Evolutionary conservation across 2,329 filamentous ascomycete species (phyloP).

Genomic region (Stromatinia cepivora): DNA sequence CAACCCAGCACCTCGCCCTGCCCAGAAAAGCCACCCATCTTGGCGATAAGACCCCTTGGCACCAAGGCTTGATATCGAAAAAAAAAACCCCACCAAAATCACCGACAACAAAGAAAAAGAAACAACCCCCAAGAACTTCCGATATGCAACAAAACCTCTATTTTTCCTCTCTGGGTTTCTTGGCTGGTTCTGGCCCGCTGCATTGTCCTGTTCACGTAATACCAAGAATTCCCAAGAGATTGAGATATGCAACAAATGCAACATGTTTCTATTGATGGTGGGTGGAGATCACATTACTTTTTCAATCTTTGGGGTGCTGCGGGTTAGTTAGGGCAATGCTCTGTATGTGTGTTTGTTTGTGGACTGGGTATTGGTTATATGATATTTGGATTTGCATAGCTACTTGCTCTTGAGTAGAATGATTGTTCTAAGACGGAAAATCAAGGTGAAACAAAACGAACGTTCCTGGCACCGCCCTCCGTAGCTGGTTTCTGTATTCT

Average conservation of each 20-base stretch:
- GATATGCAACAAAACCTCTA: conserved; percentile 18
- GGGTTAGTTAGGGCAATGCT: not conserved
- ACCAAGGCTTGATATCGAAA: not conserved
- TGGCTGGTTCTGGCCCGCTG: not conserved
- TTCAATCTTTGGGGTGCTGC: not conserved
- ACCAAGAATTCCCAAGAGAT: conserved; percentile 20
- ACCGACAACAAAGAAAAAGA: conserved; percentile 1
- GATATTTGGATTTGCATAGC: not conserved
- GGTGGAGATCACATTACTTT: not conserved
- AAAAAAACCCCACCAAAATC: not conserved
- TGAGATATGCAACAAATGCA: conserved; percentile 17
- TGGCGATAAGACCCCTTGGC: conserved; percentile 13
- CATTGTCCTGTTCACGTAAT: conserved; percentile 10
- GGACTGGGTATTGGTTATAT: not conserved
- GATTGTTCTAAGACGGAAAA: not conserved
- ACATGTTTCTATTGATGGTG: not conserved
- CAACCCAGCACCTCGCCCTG: not conserved
- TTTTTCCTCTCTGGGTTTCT: not conserved
- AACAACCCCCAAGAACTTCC: conserved; percentile 7
- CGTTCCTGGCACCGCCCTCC: not conserved
- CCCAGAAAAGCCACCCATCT: conserved; percentile 1
- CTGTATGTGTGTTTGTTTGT: not conserved
- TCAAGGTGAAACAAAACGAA: not conserved
- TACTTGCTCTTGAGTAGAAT: not conserved
- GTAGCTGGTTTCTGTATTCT: too few species aligned